Percentiles rank a stretch among this genome's conserved stretches.
These are phyloP conservation scores for Acacia crassicarpa DNA, from an alignment of 306 rosid species.

Conservation along the genomic window DNA sequence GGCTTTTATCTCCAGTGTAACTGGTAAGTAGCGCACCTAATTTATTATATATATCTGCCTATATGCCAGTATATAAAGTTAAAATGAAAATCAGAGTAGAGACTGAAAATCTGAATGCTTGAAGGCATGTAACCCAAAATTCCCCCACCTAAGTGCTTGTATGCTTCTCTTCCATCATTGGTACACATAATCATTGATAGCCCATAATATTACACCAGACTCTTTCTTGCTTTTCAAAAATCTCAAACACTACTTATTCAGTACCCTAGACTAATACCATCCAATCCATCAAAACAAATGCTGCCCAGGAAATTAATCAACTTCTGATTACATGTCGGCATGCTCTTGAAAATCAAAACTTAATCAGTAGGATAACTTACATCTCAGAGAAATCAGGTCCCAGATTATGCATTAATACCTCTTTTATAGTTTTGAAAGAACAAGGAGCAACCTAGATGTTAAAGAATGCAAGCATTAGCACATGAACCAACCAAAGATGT, in stretches of 20 bases:
- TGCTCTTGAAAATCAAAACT: constrained; percentile 13
- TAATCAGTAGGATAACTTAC: constrained; percentile 51
- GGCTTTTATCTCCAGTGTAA: neutral
- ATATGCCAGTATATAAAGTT: neutral
- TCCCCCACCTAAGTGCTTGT: neutral
- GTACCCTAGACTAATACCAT: neutral
- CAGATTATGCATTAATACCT: constrained; percentile 55
- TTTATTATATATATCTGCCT: neutral
- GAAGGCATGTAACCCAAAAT: neutral
- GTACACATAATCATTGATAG: neutral
- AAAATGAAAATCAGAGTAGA: neutral
- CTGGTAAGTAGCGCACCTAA: neutral
- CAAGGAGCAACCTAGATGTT: constrained; percentile 75
- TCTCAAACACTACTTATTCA: neutral
- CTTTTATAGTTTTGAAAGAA: constrained; percentile 58
- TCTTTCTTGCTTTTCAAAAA: neutral
- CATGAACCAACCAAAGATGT: constrained; percentile 18
- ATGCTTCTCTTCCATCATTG: neutral
- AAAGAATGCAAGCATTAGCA: constrained; percentile 34
- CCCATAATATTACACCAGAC: neutral
- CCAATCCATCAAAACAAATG: neutral
- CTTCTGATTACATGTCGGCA: neutral
- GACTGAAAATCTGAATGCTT: neutral
- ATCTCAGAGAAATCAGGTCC: constrained; percentile 63
- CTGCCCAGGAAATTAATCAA: neutral